Conservation (phyloP, 164 flowering plant genomes). For the Chimonanthus praecox region DNA sequence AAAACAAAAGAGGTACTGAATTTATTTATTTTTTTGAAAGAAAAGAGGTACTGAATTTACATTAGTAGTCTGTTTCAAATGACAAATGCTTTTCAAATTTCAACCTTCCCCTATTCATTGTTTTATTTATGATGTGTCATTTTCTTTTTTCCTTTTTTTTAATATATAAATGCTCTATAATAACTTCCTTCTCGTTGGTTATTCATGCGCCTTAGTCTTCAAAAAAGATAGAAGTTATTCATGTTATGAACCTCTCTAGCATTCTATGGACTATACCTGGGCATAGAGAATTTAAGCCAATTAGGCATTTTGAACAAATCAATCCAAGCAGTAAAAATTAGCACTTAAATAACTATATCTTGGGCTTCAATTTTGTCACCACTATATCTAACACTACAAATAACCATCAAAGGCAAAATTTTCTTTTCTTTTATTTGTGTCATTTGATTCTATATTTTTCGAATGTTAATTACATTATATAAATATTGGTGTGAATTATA, state of each 20-base stretch:
- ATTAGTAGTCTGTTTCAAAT: neutral
- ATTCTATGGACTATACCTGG: neutral
- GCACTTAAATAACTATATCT: neutral
- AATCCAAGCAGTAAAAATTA: neutral
- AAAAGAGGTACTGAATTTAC: slow-evolving; percentile 53
- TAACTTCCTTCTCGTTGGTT: neutral
- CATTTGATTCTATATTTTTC: too few species aligned
- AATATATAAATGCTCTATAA: neutral
- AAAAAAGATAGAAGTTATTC: neutral
- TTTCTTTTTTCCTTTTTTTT: neutral
- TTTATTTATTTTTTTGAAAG: slow-evolving; percentile 18
- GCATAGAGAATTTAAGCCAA: neutral
- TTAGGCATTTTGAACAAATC: neutral
- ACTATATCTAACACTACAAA: too few species aligned
- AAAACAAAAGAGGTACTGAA: slow-evolving; percentile 72
- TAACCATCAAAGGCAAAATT: too few species aligned
- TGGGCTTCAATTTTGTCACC: too few species aligned
- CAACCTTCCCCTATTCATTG: neutral
- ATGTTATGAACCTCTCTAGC: neutral
- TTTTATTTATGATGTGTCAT: neutral
- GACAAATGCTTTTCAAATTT: neutral
- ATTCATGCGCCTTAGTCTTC: neutral
- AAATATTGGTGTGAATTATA: too few species aligned
- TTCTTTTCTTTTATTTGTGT: too few species aligned
- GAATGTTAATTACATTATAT: too few species aligned